Evolutionary conservation across 2,329 filamentous ascomycete species (phyloP).

Genomic region (Ophiostoma australiae): DNA sequence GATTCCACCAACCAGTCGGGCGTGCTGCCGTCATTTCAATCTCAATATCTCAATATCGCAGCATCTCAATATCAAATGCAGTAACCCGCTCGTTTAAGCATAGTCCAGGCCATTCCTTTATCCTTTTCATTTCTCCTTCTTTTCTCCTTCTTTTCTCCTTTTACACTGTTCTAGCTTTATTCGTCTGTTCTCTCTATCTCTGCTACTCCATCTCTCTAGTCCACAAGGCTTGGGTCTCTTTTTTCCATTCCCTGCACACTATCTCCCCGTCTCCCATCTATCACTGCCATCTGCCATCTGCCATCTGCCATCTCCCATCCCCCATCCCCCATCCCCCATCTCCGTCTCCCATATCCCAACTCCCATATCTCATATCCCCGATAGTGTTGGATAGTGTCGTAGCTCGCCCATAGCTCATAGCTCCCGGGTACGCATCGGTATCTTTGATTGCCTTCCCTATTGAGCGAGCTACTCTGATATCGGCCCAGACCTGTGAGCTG

Average conservation of each 20-base stretch:
- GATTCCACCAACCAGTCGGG: background rate
- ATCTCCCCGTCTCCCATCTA: background rate
- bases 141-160: background rate
- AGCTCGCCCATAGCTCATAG: slow-evolving; percentile 1
- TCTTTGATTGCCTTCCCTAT: slow-evolving; percentile 23
- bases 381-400: too few species aligned
- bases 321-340: background rate
- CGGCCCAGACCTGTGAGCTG: slow-evolving; percentile 2
- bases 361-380: slow-evolving; percentile 1
- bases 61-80: background rate
- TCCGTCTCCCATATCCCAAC: background rate
- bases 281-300: background rate
- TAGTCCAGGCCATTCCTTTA: background rate
- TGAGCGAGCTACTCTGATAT: slow-evolving; percentile 15
- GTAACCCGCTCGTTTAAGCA: background rate
- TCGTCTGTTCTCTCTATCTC: background rate
- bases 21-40: background rate
- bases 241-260: background rate
- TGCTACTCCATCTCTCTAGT: background rate
- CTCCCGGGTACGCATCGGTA: background rate
- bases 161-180: background rate
- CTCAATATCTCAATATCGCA: background rate
- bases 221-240: background rate
- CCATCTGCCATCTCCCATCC: too few species aligned
- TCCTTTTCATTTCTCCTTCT: too few species aligned